Conservation (phyloP, 345 rosid species). For the rapeseed (Brassica napus) region Da-Ae NC_063452.1:27422501-27423000, state of each 20-base stretch:
- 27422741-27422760: neutral
- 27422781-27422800: slow-evolving; percentile 63
- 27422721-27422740: neutral
- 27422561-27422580: slow-evolving; percentile 78
- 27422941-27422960: slow-evolving; percentile 42
- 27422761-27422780: neutral
- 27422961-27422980: slow-evolving; percentile 12
- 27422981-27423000: neutral
- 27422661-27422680: slow-evolving; percentile 84
- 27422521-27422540: neutral
- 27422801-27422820: slow-evolving; percentile 76
- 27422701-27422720: slow-evolving; percentile 2
- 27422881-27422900: slow-evolving; percentile 70
- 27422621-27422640: slow-evolving; percentile 77
- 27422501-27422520: neutral
- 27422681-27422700: slow-evolving; percentile 48
- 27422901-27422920: slow-evolving; percentile 54
- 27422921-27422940: slow-evolving; percentile 44
- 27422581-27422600: slow-evolving; percentile 71
- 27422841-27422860: slow-evolving; percentile 59
- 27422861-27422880: slow-evolving; percentile 58
- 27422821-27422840: slow-evolving; percentile 65
- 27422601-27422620: slow-evolving; percentile 71
- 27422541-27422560: slow-evolving; percentile 74
- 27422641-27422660: slow-evolving; percentile 67